Evolutionary conservation across 1,284 basidiomycete genomes (phyloP), one percentile per base, ranked within the genome.

Genomic region (Entoloma clypeatum): DNA sequence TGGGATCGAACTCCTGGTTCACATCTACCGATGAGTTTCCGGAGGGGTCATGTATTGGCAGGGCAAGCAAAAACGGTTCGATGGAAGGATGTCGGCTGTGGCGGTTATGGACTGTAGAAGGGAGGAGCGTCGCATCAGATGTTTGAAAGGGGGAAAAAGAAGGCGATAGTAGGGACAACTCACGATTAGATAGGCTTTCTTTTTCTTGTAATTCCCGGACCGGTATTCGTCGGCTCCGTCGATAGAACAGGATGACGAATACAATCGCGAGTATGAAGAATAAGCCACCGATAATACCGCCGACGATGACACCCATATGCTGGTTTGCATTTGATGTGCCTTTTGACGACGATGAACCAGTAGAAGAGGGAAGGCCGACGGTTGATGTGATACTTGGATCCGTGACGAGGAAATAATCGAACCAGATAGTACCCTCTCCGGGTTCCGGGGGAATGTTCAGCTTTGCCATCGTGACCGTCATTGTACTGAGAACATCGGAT

Each of bases 341-440:
- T 21, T 34, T 27, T 3, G 29, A 7, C 8, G 48, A 30, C n/a
- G 37, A 27, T 14, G 48, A 33, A n/a, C n/a, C n/a, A n/a, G n/a
- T 9, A 47, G 11, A 11, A 34, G 7, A 3, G 50, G 37, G n/a
- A 30, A 25, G 14, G 44, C 23, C 22, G 32, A 25, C 4, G 41
- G 34, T 2, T 17, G 51, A 48, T 11, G 45, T 36, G 26, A 54
- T 55, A 13, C 45, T 51, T 7, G 56, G 52, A 35, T 57, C 53
- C 5, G 34, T 45, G 3, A 53, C 53, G 6, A 50, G 41, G 40
- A 67, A 67, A 43, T 63, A 64, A 39, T 65, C 64, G 42, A 65
- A 64, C 61, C 60, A 65, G 13, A 65, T 50, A 2, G 63, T 64
- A 3, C 62, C 63, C 47, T 64, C 62, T 8, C 44, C 47, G 4